Base-by-base conservation (phyloP, 129 eudicot genomes). In the Flaveria brownii region DNA sequence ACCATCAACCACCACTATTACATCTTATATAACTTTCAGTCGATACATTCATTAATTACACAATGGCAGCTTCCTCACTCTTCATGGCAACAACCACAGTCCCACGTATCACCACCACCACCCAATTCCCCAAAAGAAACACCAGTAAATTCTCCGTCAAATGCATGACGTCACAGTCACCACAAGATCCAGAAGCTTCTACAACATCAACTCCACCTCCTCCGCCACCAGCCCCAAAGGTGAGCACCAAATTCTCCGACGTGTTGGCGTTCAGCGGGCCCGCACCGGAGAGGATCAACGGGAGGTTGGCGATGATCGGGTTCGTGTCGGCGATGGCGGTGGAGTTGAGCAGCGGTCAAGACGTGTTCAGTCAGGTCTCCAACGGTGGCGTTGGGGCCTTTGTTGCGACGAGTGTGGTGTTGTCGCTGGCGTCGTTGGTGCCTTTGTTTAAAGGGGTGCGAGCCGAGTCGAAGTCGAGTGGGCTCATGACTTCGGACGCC, bases 271-370 rank as follows among this genome's bases (percentile, higher is more conserved):
- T 93, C 86, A 77, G 96, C 20, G 98, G 98, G 15, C 96, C 98
- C 0, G 96, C 85, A 50, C 98, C 98, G 9, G 98, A 93, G 75
- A 80, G 96, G 75, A 90, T 90, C 76, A 90, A 93, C 81, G 98
- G 98, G 6, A 80, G 98, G 73, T 52, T 93, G 1, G 98, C 96
- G 0, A 93, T 93, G 98, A 85, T 88, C 1, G 98, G 96, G 9
- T 92, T 92, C 23, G 92, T 84, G 25, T 84, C 95, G 6, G 95
- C 98, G 0, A 52, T 90, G 72, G 96, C 90, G 0, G 91, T 86
- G 52, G 96, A 86, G 50, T 14, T 86, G 47, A 78, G 87, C 68
- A 88, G 76, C 66, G 92, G 98, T 0, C 78, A 87, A 49, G 92
- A 82, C 30, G 72, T 93, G 46, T 80, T 86, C 2, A 39, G 86